Evolutionary conservation across 2,329 filamentous ascomycete genomes (phyloP).

Genomic region (Helotiales sp.): DNA sequence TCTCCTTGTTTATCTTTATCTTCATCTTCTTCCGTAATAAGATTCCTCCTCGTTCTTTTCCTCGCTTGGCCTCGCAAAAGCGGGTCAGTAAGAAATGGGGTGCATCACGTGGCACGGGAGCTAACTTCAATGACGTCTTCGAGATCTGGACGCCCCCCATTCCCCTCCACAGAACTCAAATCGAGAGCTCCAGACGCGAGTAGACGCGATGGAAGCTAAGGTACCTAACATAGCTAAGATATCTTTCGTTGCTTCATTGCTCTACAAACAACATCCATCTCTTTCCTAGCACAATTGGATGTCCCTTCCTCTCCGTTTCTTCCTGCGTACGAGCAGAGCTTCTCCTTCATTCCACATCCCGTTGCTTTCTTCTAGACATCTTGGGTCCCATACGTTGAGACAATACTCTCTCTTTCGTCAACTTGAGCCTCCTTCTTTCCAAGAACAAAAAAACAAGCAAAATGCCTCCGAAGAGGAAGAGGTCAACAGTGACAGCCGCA

Average conservation of each 20-base stretch:
- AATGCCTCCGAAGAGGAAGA: slow-evolving; percentile 42
- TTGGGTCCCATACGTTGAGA: neutral
- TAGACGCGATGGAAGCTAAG: slow-evolving; percentile 13
- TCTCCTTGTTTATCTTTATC: neutral
- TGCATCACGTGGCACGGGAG: slow-evolving; percentile 10
- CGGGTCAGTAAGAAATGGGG: slow-evolving; percentile 5
- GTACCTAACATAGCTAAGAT: neutral
- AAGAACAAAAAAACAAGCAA: neutral
- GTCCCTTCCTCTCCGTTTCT: slow-evolving; percentile 14
- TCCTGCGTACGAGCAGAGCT: slow-evolving; percentile 26
- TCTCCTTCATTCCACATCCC: neutral
- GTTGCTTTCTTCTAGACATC: neutral
- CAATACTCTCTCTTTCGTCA: neutral
- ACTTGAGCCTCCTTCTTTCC: neutral
- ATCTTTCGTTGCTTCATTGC: too few relatives aligned
- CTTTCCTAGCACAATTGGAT: slow-evolving; percentile 14
- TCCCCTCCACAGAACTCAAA: neutral
- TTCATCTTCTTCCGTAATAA: neutral
- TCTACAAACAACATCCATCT: too few relatives aligned
- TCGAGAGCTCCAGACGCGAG: slow-evolving; percentile 12
- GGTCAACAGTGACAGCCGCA: slow-evolving; percentile 31
- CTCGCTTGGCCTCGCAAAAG: neutral
- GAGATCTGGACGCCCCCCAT: neutral
- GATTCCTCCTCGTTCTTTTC: neutral
- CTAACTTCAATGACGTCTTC: slow-evolving; percentile 16